Evolutionary conservation across 352 stramenopile genomes (phyloP), one percentile per base, ranked within the genome.

Genomic region (Phytopythium mirpurense): DNA sequence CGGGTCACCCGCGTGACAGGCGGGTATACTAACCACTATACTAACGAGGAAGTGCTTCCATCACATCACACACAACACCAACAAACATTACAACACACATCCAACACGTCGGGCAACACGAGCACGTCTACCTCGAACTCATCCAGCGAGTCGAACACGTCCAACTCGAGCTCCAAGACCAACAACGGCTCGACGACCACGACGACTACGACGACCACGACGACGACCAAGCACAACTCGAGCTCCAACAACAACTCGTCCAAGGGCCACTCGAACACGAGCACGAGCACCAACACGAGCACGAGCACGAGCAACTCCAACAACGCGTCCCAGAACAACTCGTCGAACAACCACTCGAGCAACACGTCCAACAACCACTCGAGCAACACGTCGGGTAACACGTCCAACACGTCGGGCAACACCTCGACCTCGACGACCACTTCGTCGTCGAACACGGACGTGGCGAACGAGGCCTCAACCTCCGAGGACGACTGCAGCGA

Each of bases 401-500:
- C 34, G 5, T 44, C 10, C 41, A 65, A 44, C 43, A 40, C 15
- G 24, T 46, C 42, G 48, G 35, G 31, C 27, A 49, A 19, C 26
- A 53, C 19, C 31, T 53, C 45, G 7, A 56, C 37, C 24, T n/a
- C 19, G 37, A 63, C 56, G 51, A 52, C 12, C 27, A 63, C 10
- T 18, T 54, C 49, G 18, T 49, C 50, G 36, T 53, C 42, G 12
- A 40, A 32, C 43, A 44, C 55, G 29, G 56, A 46, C 23, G 32
- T 46, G 1, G 56, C 53, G n/a, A 43, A 40, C 16, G 57, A 60
- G 2, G 27, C 59, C 5, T 57, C 57, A 6, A 19, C 42, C 15
- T 29, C 18, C 16, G 19, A 40, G 31, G 58, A 62, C 3, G 37
- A 57, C 58, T 59, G 50, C 40, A 42, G 38, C 29, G 31, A 68